Conservation (phyloP, 2,329 filamentous ascomycete species). For the Pezicula carpinea region DNA sequence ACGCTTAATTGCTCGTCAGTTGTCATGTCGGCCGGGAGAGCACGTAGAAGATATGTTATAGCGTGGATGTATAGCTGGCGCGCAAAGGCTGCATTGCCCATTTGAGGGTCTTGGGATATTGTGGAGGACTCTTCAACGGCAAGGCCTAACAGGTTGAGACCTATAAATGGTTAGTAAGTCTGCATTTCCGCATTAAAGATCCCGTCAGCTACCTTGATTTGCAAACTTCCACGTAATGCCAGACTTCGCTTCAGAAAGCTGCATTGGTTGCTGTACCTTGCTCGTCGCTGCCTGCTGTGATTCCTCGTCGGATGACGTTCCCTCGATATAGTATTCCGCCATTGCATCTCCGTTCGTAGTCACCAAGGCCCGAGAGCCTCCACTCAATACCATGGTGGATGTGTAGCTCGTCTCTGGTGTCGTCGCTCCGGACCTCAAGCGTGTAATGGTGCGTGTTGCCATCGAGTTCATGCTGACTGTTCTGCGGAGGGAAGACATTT, state of each 20-base stretch:
- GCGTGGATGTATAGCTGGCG: conserved; percentile 61
- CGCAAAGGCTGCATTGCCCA: conserved; percentile 40
- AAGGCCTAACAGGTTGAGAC: conserved; percentile 40
- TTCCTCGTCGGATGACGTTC: conserved; percentile 16
- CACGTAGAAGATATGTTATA: conserved; percentile 58
- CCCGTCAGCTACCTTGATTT: conserved; percentile 37
- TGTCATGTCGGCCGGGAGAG: conserved; percentile 53
- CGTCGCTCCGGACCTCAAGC: conserved; percentile 26
- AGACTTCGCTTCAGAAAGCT: conserved; percentile 21
- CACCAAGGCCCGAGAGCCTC: neutral
- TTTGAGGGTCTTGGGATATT: conserved; percentile 22
- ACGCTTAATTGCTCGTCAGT: conserved; percentile 48
- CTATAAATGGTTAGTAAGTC: conserved; percentile 22
- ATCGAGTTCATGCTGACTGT: conserved; percentile 30
- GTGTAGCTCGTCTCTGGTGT: conserved; percentile 20
- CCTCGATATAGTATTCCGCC: conserved; percentile 12
- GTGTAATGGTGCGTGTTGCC: conserved; percentile 15
- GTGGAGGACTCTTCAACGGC: conserved; percentile 39
- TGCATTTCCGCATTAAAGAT: neutral
- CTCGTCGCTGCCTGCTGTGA: neutral
- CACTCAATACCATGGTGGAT: conserved; percentile 19
- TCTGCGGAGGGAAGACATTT: conserved; percentile 43
- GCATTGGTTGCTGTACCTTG: conserved; percentile 3
- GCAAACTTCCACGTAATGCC: conserved; percentile 48
- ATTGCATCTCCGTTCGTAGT: conserved; percentile 10